These are phyloP conservation scores for Fusarium protoensiforme DNA, from an alignment of 2,329 filamentous ascomycete species.

Conservation along the genomic window DNA sequence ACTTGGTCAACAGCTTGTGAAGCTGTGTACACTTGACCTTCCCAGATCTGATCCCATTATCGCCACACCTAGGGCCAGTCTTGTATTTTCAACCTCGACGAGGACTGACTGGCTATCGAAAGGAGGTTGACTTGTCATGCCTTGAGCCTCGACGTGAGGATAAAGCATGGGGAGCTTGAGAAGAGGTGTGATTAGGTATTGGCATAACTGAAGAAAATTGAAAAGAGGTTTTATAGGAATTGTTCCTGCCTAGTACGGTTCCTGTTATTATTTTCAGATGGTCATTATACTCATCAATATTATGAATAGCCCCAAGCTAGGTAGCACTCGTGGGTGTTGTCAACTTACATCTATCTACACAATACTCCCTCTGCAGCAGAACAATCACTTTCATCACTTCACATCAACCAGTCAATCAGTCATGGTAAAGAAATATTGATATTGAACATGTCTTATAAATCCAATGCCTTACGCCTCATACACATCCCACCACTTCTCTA, in stretches of 20 bases:
- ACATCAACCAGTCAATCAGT: not conserved
- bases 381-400: not conserved
- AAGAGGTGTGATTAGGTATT: not conserved
- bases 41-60: too few relatives aligned
- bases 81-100: too few relatives aligned
- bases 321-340: too few relatives aligned
- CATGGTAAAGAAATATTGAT: slow-evolving; percentile 20
- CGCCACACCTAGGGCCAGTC: too few relatives aligned
- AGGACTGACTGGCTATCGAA: not conserved
- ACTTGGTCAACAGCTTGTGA: not conserved
- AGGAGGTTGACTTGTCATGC: not conserved
- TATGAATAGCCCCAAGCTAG: too few relatives aligned
- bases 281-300: too few relatives aligned
- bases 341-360: too few relatives aligned
- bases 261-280: too few relatives aligned
- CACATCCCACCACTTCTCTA: slow-evolving; percentile 36
- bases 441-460: slow-evolving; percentile 33
- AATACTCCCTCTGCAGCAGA: not conserved
- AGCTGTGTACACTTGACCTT: not conserved
- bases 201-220: too few relatives aligned
- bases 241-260: too few relatives aligned
- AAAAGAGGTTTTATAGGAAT: too few relatives aligned
- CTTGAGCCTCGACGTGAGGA: not conserved
- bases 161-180: not conserved
- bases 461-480: slow-evolving; percentile 40